Conservation (phyloP, 2,329 filamentous ascomycete species). For the Xylaria multiplex region DNA sequence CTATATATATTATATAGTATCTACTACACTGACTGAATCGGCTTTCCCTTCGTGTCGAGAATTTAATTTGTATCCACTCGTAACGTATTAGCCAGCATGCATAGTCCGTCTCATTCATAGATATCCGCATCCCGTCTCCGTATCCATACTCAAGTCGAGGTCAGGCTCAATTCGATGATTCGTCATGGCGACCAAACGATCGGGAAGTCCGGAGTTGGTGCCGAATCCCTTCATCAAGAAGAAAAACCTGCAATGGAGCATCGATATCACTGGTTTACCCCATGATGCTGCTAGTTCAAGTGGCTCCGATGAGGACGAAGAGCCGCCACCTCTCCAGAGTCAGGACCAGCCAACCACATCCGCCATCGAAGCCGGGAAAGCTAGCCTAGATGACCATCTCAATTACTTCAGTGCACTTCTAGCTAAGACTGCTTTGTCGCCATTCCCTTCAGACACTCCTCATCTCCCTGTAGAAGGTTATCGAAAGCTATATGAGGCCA, state of each 20-base stretch:
- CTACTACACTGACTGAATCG: too few relatives aligned
- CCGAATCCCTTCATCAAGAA: slow-evolving; percentile 60
- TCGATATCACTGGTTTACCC: slow-evolving; percentile 43
- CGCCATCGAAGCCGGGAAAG: slow-evolving; percentile 54
- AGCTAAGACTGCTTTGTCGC: slow-evolving; percentile 40
- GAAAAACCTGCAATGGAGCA: slow-evolving; percentile 57
- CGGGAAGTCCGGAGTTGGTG: slow-evolving; percentile 51
- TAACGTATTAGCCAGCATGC: not conserved
- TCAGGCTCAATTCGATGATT: not conserved
- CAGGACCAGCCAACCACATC: slow-evolving; percentile 46
- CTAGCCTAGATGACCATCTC: slow-evolving; percentile 53
- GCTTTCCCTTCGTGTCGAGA: too few relatives aligned
- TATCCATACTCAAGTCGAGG: too few relatives aligned
- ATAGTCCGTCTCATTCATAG: not conserved
- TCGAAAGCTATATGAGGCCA: slow-evolving; percentile 51
- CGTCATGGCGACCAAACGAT: slow-evolving; percentile 48
- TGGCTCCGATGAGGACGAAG: slow-evolving; percentile 31
- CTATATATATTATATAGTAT: not conserved
- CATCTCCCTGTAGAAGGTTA: slow-evolving; percentile 52
- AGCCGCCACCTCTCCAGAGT: slow-evolving; percentile 12
- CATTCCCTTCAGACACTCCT: slow-evolving; percentile 42
- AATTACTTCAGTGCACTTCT: slow-evolving; percentile 53
- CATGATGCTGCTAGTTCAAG: slow-evolving; percentile 30
- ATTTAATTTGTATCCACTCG: not conserved
- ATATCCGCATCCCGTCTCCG: not conserved